These are phyloP conservation scores for Solanum gandarillasii DNA, from an alignment of 257 asterid species.

Conservation along the genomic window DNA sequence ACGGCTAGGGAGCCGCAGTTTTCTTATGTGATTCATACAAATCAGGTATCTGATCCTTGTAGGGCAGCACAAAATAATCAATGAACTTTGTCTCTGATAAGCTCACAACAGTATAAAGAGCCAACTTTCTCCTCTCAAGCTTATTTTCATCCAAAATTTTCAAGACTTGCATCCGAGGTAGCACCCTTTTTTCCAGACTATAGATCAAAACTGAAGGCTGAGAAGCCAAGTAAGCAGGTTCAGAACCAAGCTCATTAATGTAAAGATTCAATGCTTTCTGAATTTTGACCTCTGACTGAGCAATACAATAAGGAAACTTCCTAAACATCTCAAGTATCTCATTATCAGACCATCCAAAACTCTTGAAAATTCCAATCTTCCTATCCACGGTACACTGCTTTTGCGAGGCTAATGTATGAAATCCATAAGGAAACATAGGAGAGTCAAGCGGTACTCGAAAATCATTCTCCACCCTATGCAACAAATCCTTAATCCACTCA, in stretches of 20 bases:
- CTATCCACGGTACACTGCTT: background rate
- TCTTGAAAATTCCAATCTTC: background rate
- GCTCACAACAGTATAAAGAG: background rate
- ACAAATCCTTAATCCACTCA: background rate
- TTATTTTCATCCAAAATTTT: constrained; percentile 8
- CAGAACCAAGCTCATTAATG: background rate
- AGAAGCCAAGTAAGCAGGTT: background rate
- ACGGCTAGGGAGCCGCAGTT: background rate
- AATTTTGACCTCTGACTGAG: background rate
- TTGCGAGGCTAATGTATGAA: background rate
- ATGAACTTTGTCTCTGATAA: background rate
- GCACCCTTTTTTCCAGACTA: constrained; percentile 10
- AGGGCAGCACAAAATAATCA: background rate
- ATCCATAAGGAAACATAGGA: background rate
- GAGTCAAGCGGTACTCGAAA: background rate
- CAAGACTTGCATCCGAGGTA: constrained; percentile 7
- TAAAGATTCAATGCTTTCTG: background rate
- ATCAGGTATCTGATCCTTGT: constrained; percentile 5
- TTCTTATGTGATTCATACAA: background rate
- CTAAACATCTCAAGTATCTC: background rate
- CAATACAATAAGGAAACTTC: background rate
- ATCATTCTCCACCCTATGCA: background rate
- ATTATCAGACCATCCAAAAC: background rate
- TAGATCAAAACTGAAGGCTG: background rate
- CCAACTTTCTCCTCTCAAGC: background rate